These are phyloP conservation scores for Nectriaceae sp. DNA, from an alignment of 2,329 filamentous ascomycete species.

Conservation along the genomic window DNA sequence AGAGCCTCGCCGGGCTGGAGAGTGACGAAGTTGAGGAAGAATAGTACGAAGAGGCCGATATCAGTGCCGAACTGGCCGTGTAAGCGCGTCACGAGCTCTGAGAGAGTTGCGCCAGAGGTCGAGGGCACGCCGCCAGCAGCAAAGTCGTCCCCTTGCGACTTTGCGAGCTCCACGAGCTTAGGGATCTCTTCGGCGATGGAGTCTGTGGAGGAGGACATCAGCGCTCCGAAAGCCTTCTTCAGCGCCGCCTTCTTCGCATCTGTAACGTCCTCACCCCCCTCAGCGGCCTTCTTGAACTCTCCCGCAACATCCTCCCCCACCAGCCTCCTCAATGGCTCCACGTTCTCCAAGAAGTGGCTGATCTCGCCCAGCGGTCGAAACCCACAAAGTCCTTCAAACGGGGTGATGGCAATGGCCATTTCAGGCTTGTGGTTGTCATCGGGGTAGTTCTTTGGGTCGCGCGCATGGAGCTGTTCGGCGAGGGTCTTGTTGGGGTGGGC, in stretches of 20 bases:
- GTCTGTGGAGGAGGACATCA: conserved; percentile 78
- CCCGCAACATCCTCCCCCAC: conserved; percentile 66
- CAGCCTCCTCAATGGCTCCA: conserved; percentile 61
- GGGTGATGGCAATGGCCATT: conserved; percentile 97
- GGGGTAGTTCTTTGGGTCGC: conserved; percentile 91
- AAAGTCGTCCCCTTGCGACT: conserved; percentile 70
- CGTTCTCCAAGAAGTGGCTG: conserved; percentile 71
- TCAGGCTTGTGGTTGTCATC: conserved; percentile 99
- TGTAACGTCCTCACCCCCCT: conserved; percentile 39
- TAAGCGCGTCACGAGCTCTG: conserved; percentile 75
- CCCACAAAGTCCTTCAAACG: conserved; percentile 93
- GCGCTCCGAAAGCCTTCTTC: conserved; percentile 70
- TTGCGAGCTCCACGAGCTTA: conserved; percentile 70
- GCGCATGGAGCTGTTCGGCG: conserved; percentile 82
- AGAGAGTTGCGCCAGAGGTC: conserved; percentile 68
- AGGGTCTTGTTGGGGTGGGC: conserved; percentile 93
- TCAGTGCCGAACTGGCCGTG: conserved; percentile 85
- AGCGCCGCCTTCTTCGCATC: conserved; percentile 77
- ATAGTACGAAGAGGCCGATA: conserved; percentile 91
- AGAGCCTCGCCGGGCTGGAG: conserved; percentile 89
- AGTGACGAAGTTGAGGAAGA: conserved; percentile 95
- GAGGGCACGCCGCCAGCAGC: conserved; percentile 71
- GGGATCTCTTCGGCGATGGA: conserved; percentile 57
- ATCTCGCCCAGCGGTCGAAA: conserved; percentile 90
- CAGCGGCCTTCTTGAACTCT: conserved; percentile 53